Base-by-base conservation (phyloP, 352 stramenopile species). In the Phytophthora sp. region DNA sequence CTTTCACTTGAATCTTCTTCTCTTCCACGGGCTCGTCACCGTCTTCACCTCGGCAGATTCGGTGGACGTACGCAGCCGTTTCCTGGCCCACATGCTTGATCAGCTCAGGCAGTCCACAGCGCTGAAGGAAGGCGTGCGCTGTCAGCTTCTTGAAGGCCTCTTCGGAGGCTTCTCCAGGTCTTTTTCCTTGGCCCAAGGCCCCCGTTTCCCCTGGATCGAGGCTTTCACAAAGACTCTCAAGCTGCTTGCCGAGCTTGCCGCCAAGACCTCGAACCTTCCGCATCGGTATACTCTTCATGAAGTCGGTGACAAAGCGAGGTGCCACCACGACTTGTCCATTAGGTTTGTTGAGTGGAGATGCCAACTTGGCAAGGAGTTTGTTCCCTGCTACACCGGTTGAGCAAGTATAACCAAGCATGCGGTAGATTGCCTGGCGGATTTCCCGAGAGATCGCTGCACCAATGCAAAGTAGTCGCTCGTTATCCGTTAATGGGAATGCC, bases 311-410 rank as follows among this genome's bases (percentile, higher is more conserved):
- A 58, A 90, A 95, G 2, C 87, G 82, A 33, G 80, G 73, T 5
- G 83, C 69, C 13, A 95, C 62, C 9, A 95, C 80, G 23, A 83
- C 86, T 76, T 95, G 87, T 0, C 87, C 87, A 27, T 90, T 82
- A 5, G 87, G 87, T 42, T 95, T 95, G 63, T 95, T 93, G 7
- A 94, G 62, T 12, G 87, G 87, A 4, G 87, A 93, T 4, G 73
- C 84, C 12, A 95, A 54, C 56, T 95, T 95, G 35, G 88, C 79
- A 27, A 93, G 46, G 9, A 95, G 71, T 51, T 95, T 95, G 67
- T 91, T 94, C 46, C 73, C 66, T 15, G 88, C 83, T 42, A 95
- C 76, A 12, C 85, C 88, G 5, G 87, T 89, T 16, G 88, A 95
- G 63, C 85, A 93, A 21, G 85, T 94, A 41, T 80, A 95, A n/a